A percentile compares a stretch with the other conserved stretches of the same genome.
Conservation (phyloP, 2,329 filamentous ascomycete species). For the Hymenoscyphus infarciens region DNA sequence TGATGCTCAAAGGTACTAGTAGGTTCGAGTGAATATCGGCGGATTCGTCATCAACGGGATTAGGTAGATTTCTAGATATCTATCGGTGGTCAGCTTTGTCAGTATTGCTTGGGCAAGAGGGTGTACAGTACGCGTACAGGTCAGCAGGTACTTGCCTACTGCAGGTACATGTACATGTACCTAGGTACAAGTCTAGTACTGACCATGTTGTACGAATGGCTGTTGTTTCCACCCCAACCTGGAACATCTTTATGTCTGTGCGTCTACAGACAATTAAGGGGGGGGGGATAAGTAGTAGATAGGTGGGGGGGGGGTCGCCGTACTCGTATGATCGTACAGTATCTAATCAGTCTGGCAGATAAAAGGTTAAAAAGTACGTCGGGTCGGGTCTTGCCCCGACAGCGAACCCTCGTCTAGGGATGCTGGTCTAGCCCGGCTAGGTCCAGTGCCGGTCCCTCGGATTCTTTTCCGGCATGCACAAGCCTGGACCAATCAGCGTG, state of each 20-base stretch:
- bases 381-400: neutral
- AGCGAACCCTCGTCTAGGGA: neutral
- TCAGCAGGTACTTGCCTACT: neutral
- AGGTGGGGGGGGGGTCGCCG: too few relatives aligned
- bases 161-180: constrained; percentile 1
- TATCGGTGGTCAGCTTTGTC: neutral
- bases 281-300: too few relatives aligned
- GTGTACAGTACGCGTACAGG: neutral
- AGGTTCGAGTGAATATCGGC: neutral
- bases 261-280: too few relatives aligned
- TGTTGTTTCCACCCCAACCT: neutral
- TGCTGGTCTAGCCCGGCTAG: neutral
- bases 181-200: neutral
- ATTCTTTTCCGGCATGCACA: neutral
- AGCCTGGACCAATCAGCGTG: neutral
- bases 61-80: neutral
- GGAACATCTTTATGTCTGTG: too few relatives aligned
- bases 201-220: neutral
- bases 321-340: neutral
- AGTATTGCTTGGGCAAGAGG: neutral
- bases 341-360: neutral
- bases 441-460: neutral
- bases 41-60: neutral
- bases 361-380: neutral
- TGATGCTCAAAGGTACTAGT: neutral